A percentile compares a stretch with the other conserved stretches of the same genome.
Conservation (phyloP, 1,139 yeast species). For the Cylindricascospora bacillispora region DNA sequence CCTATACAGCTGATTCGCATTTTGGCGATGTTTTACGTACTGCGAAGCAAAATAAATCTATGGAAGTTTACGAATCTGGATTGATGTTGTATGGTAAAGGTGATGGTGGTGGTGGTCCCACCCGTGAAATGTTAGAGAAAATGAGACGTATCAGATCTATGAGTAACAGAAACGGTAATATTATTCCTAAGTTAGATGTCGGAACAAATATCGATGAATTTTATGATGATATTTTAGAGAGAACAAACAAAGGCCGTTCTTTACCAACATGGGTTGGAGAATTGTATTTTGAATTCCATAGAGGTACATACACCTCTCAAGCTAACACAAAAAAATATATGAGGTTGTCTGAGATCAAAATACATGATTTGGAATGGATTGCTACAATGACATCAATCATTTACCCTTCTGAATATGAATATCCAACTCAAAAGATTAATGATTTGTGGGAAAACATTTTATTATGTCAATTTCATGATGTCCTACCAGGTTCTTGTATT, state of each 20-base stretch:
- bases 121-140: conserved; percentile 84
- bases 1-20: conserved; percentile 86
- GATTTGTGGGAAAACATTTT: conserved; percentile 79
- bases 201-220: conserved; percentile 66
- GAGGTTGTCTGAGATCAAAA: conserved; percentile 62
- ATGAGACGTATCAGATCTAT: conserved; percentile 83
- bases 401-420: conserved; percentile 37
- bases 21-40: conserved; percentile 86
- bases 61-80: conserved; percentile 69
- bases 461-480: conserved; percentile 92
- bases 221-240: conserved; percentile 50
- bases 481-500: conserved; percentile 90
- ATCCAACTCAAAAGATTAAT: conserved; percentile 58
- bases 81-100: conserved; percentile 82
- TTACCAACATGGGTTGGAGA: conserved; percentile 91
- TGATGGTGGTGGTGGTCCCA: conserved; percentile 98
- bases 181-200: conserved; percentile 64
- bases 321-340: conserved; percentile 72
- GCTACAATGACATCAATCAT: conserved; percentile 63
- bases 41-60: conserved; percentile 66
- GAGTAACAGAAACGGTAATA: conserved; percentile 65
- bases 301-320: conserved; percentile 94
- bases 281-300: conserved; percentile 84
- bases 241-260: conserved; percentile 50
- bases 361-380: conserved; percentile 76